Evolutionary conservation across 2,329 filamentous ascomycete species (phyloP).

Genomic region (Penicillium capsulatum): DNA sequence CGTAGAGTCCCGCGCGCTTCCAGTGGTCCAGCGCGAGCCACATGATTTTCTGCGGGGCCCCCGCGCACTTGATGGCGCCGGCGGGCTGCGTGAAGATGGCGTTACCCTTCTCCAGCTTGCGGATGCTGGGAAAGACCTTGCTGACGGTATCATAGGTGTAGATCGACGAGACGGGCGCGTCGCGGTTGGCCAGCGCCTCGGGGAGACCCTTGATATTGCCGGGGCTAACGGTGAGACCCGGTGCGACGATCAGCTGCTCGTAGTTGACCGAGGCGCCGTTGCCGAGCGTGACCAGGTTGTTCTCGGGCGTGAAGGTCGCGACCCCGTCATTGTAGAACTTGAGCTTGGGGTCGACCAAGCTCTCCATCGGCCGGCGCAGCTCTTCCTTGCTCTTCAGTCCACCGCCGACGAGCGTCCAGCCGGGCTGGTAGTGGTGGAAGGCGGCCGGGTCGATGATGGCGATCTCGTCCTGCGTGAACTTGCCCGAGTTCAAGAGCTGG

Average conservation of each 20-base stretch:
- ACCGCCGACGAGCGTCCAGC: conserved; percentile 65
- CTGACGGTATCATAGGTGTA: conserved; percentile 55
- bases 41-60: conserved; percentile 60
- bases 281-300: conserved; percentile 54
- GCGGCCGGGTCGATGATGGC: conserved; percentile 60
- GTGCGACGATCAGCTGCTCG: conserved; percentile 61
- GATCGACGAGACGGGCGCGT: conserved; percentile 53
- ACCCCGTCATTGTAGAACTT: conserved; percentile 57
- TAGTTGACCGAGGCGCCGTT: conserved; percentile 57
- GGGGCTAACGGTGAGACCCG: conserved; percentile 54
- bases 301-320: conserved; percentile 49
- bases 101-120: conserved; percentile 47
- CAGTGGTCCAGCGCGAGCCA: conserved; percentile 60
- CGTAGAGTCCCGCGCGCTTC: conserved; percentile 53
- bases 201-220: conserved; percentile 53
- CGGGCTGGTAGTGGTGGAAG: conserved; percentile 66
- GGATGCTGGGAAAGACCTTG: conserved; percentile 51
- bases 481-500: conserved; percentile 59
- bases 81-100: conserved; percentile 60
- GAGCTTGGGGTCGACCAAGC: conserved; percentile 57
- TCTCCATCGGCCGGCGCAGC: conserved; percentile 49
- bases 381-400: conserved; percentile 61
- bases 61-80: conserved; percentile 58
- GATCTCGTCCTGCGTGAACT: conserved; percentile 57
- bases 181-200: conserved; percentile 51